These are phyloP conservation scores for Ogataea hybrid DNA, from an alignment of 1,139 yeast species.

Conservation along the genomic window DNA sequence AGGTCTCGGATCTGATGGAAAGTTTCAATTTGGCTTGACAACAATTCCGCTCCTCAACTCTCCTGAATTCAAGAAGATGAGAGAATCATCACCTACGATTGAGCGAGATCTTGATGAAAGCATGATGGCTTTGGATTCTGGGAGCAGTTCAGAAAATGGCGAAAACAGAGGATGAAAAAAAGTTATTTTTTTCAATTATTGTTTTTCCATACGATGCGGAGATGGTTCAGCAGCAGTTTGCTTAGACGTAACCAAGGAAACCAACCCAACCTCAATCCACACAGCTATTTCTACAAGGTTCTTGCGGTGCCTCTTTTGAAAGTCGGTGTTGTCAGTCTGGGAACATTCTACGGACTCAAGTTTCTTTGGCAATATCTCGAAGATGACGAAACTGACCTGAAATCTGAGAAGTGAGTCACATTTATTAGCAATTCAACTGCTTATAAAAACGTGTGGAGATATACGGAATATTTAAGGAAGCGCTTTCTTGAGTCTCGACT, in stretches of 20 bases:
- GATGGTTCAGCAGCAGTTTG: slow-evolving; percentile 1
- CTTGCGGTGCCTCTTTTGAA: slow-evolving; percentile 43
- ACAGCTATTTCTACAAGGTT: slow-evolving; percentile 39
- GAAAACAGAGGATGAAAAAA: slow-evolving; percentile 4
- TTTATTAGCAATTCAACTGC: slow-evolving; percentile 14
- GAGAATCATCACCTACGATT: background rate
- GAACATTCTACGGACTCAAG: slow-evolving; percentile 40
- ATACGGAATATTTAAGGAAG: background rate
- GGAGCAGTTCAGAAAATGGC: slow-evolving; percentile 5
- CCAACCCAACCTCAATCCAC: slow-evolving; percentile 26
- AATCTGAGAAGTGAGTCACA: background rate
- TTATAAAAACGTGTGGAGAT: slow-evolving; percentile 4
- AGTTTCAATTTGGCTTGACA: slow-evolving; percentile 12
- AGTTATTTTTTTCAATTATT: background rate
- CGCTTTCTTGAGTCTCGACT: slow-evolving; percentile 35
- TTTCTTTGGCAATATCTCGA: slow-evolving; percentile 44
- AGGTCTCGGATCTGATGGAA: slow-evolving; percentile 11
- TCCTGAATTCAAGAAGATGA: slow-evolving; percentile 4
- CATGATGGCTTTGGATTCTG: slow-evolving; percentile 13
- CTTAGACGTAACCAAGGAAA: background rate
- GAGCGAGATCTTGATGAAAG: slow-evolving; percentile 11
- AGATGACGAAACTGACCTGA: slow-evolving; percentile 9
- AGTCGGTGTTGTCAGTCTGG: slow-evolving; percentile 39
- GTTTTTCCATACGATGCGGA: slow-evolving; percentile 2
- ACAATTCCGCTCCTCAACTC: slow-evolving; percentile 7